These are phyloP conservation scores for Prunus davidiana DNA, from an alignment of 306 rosid species.

Conservation along the genomic window DNA sequence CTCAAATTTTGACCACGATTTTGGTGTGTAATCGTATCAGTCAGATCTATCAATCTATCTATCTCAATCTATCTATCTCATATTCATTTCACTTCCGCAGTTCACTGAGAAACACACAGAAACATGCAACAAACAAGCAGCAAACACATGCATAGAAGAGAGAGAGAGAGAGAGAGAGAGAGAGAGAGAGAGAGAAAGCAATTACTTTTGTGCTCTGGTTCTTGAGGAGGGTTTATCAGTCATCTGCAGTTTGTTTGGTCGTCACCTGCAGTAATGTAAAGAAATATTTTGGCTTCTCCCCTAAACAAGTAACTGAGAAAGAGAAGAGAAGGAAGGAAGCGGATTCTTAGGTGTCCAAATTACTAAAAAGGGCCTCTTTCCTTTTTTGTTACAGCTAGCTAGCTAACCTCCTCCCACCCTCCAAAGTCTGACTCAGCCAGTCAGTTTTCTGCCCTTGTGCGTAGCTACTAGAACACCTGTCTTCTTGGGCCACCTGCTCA, in stretches of 20 bases:
- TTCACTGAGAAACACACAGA: background rate
- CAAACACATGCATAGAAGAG: background rate
- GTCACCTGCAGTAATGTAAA: background rate
- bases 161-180: background rate
- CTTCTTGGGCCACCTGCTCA: background rate
- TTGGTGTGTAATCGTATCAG: background rate
- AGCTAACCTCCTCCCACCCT: too few species aligned
- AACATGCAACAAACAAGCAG: background rate
- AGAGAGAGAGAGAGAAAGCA: background rate
- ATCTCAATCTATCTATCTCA: background rate
- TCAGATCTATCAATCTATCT: background rate
- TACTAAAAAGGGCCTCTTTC: background rate
- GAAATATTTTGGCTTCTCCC: background rate
- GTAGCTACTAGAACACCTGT: background rate
- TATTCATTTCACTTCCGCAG: background rate
- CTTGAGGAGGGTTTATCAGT: constrained; percentile 7
- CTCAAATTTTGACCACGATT: background rate
- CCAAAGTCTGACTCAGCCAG: too few species aligned
- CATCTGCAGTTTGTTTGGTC: constrained; percentile 4
- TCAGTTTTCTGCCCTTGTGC: too few species aligned
- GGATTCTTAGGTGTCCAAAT: background rate
- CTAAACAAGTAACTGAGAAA: background rate
- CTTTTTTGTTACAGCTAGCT: background rate
- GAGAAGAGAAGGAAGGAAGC: background rate
- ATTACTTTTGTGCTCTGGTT: constrained; percentile 1